phyloP scores from a whole-genome alignment of 345 rosid genomes.

The Arabidopsis suecica region DNA sequence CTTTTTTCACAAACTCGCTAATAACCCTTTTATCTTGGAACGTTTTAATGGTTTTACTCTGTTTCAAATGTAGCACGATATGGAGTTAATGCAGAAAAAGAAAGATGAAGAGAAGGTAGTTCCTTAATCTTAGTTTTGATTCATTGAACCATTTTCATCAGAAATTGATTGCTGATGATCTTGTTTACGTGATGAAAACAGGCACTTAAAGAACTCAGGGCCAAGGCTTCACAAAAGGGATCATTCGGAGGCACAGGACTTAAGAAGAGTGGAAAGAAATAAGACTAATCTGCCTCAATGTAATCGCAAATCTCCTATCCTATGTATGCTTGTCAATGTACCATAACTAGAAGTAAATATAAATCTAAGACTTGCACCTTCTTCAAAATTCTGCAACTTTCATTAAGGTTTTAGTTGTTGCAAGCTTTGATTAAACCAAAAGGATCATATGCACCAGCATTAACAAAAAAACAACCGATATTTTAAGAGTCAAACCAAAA shows the following conservation, averaged over 20 bases:
- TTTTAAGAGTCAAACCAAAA: neutral
- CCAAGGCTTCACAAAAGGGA: constrained; percentile 82
- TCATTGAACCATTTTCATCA: neutral
- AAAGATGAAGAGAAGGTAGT: constrained; percentile 58
- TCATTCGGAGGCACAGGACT: constrained; percentile 83
- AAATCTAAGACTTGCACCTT: neutral
- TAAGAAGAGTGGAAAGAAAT: constrained; percentile 96
- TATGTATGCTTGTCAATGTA: constrained; percentile 5
- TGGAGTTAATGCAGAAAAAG: constrained; percentile 68
- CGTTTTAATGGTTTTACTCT: neutral
- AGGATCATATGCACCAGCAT: neutral
- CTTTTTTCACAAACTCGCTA: neutral
- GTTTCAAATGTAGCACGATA: constrained; percentile 49
- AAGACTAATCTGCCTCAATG: constrained; percentile 34
- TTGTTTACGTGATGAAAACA: constrained; percentile 28
- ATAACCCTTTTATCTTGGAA: constrained; percentile 11
- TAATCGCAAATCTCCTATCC: neutral
- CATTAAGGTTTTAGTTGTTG: neutral
- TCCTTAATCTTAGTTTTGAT: neutral
- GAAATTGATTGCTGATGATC: neutral
- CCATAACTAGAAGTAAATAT: neutral
- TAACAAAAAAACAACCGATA: neutral
- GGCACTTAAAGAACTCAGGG: constrained; percentile 86
- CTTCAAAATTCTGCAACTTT: neutral
- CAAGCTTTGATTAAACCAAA: constrained; percentile 2